Evolutionary conservation across 768 basidiomycete genomes (phyloP).

Genomic region (Suillus placidus): DNA sequence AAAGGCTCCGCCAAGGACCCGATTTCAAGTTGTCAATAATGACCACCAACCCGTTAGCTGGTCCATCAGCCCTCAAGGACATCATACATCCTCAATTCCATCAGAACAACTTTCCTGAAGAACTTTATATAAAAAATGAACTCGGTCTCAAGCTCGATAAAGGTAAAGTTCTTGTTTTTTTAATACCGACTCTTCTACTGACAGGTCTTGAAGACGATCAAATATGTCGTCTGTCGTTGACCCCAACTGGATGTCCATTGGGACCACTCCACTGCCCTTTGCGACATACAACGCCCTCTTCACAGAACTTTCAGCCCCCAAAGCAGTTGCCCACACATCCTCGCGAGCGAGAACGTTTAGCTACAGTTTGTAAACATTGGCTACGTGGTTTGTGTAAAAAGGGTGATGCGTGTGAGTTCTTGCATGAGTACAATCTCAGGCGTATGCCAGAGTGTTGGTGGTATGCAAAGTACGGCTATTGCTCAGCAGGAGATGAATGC

Average conservation of each 20-base stretch:
- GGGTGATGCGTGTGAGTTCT: constrained; percentile 95
- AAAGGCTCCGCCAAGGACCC: background rate
- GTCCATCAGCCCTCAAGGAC: constrained; percentile 63
- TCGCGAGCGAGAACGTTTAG: constrained; percentile 77
- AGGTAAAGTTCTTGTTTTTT: constrained; percentile 51
- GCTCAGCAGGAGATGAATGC: constrained; percentile 96
- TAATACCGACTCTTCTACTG: background rate
- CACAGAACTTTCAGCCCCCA: constrained; percentile 87
- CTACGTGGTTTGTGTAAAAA: constrained; percentile 97
- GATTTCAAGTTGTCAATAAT: constrained; percentile 29
- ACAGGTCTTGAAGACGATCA: constrained; percentile 69
- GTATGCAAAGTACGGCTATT: constrained; percentile 98
- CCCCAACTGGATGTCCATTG: constrained; percentile 84
- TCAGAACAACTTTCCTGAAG: constrained; percentile 87
- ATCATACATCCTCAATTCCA: constrained; percentile 90
- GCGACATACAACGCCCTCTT: constrained; percentile 87
- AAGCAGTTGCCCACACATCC: constrained; percentile 82
- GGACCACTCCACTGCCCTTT: constrained; percentile 91
- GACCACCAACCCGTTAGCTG: constrained; percentile 53
- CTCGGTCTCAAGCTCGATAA: constrained; percentile 89
- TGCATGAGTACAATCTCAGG: constrained; percentile 97
- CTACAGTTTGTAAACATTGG: constrained; percentile 99
- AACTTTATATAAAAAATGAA: constrained; percentile 79
- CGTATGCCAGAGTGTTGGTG: constrained; percentile 99
- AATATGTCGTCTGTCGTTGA: constrained; percentile 86